phyloP scores from a whole-genome alignment of 2,329 filamentous ascomycete genomes.

The Talaromyces sp. region DNA sequence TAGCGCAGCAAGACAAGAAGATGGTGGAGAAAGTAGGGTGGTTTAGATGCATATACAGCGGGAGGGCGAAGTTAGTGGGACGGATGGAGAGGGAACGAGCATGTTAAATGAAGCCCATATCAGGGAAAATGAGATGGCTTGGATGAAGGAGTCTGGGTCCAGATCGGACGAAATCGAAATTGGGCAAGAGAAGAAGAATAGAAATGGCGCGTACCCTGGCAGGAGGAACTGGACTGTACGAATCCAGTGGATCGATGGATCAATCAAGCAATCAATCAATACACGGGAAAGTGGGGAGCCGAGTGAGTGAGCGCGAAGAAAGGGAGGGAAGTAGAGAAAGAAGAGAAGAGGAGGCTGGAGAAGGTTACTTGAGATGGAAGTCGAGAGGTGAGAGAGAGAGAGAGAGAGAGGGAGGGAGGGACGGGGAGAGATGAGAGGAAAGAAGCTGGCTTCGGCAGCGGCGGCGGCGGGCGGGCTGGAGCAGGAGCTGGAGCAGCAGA shows the following conservation, averaged over 20 bases:
- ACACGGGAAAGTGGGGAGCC: constrained; percentile 1
- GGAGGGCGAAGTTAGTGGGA: constrained; percentile 15
- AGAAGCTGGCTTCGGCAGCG: constrained; percentile 12
- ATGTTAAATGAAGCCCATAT: constrained; percentile 14
- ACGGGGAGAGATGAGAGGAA: constrained; percentile 2
- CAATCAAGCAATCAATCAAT: constrained; percentile 12
- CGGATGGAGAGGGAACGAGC: constrained; percentile 17
- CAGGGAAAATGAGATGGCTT: constrained; percentile 14
- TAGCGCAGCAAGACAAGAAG: constrained; percentile 22
- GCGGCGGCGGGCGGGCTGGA: constrained; percentile 10
- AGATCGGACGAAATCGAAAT: constrained; percentile 21
- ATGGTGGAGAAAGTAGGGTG: constrained; percentile 19
- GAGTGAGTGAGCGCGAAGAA: not conserved
- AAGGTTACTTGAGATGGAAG: constrained; percentile 1
- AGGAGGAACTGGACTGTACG: constrained; percentile 8
- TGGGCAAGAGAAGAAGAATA: constrained; percentile 15
- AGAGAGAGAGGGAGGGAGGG: too few relatives aligned
- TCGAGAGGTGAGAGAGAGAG: not conserved
- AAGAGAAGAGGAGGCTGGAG: not conserved
- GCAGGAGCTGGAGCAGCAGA: constrained; percentile 4
- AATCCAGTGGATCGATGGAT: constrained; percentile 17
- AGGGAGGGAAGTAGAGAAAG: constrained; percentile 2
- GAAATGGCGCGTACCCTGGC: constrained; percentile 11
- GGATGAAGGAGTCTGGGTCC: constrained; percentile 12
- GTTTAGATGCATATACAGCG: constrained; percentile 18